Evolutionary conservation across 495 filamentous ascomycete species (phyloP).

Genomic region (Penicillium tannophilum): DNA sequence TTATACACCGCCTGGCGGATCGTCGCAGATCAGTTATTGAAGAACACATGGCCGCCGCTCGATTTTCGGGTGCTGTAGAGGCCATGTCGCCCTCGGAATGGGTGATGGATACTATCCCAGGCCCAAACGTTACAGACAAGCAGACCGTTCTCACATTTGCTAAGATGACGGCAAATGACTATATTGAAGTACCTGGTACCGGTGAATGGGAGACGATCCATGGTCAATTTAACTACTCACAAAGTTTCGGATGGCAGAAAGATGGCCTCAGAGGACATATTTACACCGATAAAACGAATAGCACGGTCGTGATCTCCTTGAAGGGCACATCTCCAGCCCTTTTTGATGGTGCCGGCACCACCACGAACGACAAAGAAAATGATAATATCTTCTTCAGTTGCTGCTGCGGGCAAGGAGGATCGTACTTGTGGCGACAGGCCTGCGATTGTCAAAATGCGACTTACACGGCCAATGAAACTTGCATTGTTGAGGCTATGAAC

Average conservation of each 20-base stretch:
- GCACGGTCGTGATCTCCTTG: constrained; percentile 84
- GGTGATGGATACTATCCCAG: constrained; percentile 76
- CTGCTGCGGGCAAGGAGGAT: constrained; percentile 91
- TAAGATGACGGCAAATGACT: constrained; percentile 84
- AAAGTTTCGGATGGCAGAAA: constrained; percentile 84
- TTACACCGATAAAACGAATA: constrained; percentile 82
- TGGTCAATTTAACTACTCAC: constrained; percentile 76
- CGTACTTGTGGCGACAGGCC: constrained; percentile 83
- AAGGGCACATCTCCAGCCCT: constrained; percentile 91
- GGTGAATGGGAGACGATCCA: constrained; percentile 85
- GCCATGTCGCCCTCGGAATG: constrained; percentile 70
- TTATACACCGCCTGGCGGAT: constrained; percentile 80
- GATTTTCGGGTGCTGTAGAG: constrained; percentile 59
- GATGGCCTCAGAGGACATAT: constrained; percentile 93
- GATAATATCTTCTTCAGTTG: constrained; percentile 98
- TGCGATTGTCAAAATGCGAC: constrained; percentile 86
- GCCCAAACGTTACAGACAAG: constrained; percentile 85
- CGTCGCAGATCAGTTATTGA: constrained; percentile 75
- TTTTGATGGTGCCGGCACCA: constrained; percentile 93
- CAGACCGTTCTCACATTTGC: constrained; percentile 81
- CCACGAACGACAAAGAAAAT: constrained; percentile 95
- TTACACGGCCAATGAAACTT: constrained; percentile 89
- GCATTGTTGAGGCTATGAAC: constrained; percentile 70
- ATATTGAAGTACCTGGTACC: constrained; percentile 68
- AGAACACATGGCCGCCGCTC: constrained; percentile 68